Evolutionary conservation across 1,139 yeast species (phyloP).

Genomic region (Suhomyces bokatorum): DNA sequence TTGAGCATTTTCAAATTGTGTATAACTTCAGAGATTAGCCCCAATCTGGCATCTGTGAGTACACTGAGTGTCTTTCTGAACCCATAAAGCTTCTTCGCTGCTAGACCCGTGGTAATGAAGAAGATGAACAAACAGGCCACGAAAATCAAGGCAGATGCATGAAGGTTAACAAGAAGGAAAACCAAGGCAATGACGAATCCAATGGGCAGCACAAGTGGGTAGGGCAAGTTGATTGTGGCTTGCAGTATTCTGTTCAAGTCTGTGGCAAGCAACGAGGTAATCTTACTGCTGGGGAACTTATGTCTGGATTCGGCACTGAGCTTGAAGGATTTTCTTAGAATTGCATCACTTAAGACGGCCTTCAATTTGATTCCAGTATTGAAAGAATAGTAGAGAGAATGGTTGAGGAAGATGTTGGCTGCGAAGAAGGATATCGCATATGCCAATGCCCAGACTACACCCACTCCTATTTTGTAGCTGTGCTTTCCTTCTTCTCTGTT

Average conservation of each 20-base stretch:
- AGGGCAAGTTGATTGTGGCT: slow-evolving; percentile 19
- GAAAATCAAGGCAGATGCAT: slow-evolving; percentile 30
- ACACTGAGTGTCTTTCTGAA: slow-evolving; percentile 13
- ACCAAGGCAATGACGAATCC: slow-evolving; percentile 50
- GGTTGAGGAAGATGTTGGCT: background rate
- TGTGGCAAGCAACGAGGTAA: slow-evolving; percentile 26
- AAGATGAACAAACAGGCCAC: slow-evolving; percentile 29
- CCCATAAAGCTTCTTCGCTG: slow-evolving; percentile 16
- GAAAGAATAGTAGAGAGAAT: background rate
- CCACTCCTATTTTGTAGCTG: background rate
- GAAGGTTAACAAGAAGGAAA: slow-evolving; percentile 37
- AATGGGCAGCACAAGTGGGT: slow-evolving; percentile 15
- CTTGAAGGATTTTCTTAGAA: slow-evolving; percentile 21
- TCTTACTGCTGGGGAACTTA: slow-evolving; percentile 18
- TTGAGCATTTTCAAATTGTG: slow-evolving; percentile 21
- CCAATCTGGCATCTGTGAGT: slow-evolving; percentile 19
- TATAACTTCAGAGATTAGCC: slow-evolving; percentile 20
- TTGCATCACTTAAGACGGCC: slow-evolving; percentile 19
- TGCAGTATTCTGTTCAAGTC: slow-evolving; percentile 24
- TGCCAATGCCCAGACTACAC: slow-evolving; percentile 5
- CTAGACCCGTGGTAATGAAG: slow-evolving; percentile 14
- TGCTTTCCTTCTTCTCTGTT: slow-evolving; percentile 19
- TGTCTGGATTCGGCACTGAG: slow-evolving; percentile 17
- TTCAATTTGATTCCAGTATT: background rate
- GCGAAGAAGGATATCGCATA: background rate